Base-by-base conservation (phyloP, 768 basidiomycete species). In the Lactarius psammicola region DNA sequence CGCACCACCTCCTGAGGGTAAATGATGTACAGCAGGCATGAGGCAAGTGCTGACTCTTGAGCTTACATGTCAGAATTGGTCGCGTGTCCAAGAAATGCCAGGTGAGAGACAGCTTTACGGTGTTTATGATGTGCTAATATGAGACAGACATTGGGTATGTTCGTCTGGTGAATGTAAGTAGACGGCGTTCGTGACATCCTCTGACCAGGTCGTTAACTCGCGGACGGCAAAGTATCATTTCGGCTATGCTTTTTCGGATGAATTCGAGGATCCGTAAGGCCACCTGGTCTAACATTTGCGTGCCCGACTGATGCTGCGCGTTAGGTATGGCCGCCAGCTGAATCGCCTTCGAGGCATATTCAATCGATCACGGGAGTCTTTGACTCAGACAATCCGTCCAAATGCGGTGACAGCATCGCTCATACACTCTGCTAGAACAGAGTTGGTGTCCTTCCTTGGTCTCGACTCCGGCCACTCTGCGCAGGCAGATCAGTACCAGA, bases 41-140 rank as follows among this genome's bases (percentile, higher is more conserved):
- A 57, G 38, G 34, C n/a, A 49, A 31, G 56, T 33, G 23, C 23
- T 55, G 31, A 66, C 30, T 31, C 28, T 26, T 26, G 69, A 26
- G 63, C 40, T 51, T 56, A 26, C 31, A 36, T 17, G 44, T 40
- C 69, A 89, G 89, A 89, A 72, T 77, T 86, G 30, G 87, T 88
- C 28, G 85, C 88, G n/a, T 90, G 89, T 71, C 89, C 89, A 23
- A 78, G 88, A 59, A 78, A 80, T 28, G 85, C 86, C 40, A 85
- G 86, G 87, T 88, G 73, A 73, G 80, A 71, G 58, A 54, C 34
- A 44, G 46, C 49, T 42, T 33, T 59, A 59, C 57, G 9, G 28
- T 33, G 26, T 63, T 59, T 30, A 60, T 63, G 46, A 59, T 56
- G 64, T 70, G 59, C 66, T 68, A 34, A 66, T 60, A 62, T 53